Evolutionary conservation across 192 early-diverging fungal species (phyloP), one percentile per base, ranked within the genome.

Genomic region (Coemansia reversa): DNA sequence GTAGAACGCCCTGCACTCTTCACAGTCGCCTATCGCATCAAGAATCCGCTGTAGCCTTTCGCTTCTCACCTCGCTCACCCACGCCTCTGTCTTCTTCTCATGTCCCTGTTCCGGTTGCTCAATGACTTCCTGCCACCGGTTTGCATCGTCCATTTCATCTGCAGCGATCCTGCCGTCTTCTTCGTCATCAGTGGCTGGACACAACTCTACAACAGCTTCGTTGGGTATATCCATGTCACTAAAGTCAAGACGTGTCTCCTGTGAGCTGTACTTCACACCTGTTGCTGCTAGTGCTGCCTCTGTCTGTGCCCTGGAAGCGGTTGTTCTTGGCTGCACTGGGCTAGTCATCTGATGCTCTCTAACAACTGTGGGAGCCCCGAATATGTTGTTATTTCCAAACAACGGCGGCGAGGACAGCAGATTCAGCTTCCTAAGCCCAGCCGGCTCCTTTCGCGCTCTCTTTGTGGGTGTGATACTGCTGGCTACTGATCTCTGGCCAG

Each of bases 211-310:
- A 0, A 42, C 53, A 9, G 42, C 50, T 0, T 67, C 71, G 5
- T 33, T 54, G 14, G 71, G 68, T 9, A 67, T 19, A 19, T 50
- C 18, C 19, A 52, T 54, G 39, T 80, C 77, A 48, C 77, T 80
- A 47, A 64, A 71, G 39, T 80, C 77, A 23, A 80, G 7, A 23
- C 60, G 72, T 19, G 77, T 80, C 53, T 71, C 72, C 45, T 80
- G 77, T 32, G 77, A 80, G 50, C 77, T 76, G 23, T 32, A 63
- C 23, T 63, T 63, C 28, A 27, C 28, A 4, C 24, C 53, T 18
- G 5, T 2, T 14, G 55, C 30, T 51, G 47, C 35, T 47, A 19
- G 47, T 62, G 52, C 5, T 27, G 58, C 29, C 20, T 7, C 51
- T 7, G 51, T 51, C 8, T 1, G 35, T 39, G 35, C 35, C 19